These are phyloP conservation scores for Nicotiana otophora DNA, from an alignment of 257 asterid genomes.

Conservation along the genomic window DNA sequence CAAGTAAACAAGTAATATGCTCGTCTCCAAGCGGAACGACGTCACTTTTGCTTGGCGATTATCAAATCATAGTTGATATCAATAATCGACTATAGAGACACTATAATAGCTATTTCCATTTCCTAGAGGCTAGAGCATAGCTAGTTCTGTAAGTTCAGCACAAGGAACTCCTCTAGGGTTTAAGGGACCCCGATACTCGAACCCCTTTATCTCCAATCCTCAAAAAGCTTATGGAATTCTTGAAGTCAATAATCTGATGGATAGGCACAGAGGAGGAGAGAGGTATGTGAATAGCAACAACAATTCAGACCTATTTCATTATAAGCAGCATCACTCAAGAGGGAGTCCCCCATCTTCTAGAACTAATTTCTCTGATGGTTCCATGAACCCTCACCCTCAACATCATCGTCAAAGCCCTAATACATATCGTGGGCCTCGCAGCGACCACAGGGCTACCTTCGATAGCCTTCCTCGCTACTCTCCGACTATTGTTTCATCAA, in stretches of 20 bases:
- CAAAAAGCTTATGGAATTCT: neutral
- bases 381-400: conserved; percentile 16
- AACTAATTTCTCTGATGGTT: conserved; percentile 20
- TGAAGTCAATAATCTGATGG: conserved; percentile 31
- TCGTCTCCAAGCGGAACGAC: too few species aligned
- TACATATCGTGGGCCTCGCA: neutral
- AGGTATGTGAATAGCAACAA: conserved; percentile 26
- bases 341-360: conserved; percentile 3
- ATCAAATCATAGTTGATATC: too few species aligned
- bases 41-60: too few species aligned
- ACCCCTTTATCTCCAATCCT: neutral
- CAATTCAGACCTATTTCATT: conserved; percentile 13
- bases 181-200: neutral
- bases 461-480: conserved; percentile 37
- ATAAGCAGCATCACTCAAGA: neutral
- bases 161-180: neutral
- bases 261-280: conserved; percentile 48
- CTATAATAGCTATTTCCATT: neutral
- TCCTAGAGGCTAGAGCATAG: neutral
- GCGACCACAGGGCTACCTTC: neutral
- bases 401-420: conserved; percentile 1
- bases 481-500: neutral
- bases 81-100: too few species aligned
- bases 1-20: too few species aligned
- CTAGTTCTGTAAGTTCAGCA: neutral